Base-by-base conservation (phyloP, 495 filamentous ascomycete species). In the Daldinia concentrica region DNA sequence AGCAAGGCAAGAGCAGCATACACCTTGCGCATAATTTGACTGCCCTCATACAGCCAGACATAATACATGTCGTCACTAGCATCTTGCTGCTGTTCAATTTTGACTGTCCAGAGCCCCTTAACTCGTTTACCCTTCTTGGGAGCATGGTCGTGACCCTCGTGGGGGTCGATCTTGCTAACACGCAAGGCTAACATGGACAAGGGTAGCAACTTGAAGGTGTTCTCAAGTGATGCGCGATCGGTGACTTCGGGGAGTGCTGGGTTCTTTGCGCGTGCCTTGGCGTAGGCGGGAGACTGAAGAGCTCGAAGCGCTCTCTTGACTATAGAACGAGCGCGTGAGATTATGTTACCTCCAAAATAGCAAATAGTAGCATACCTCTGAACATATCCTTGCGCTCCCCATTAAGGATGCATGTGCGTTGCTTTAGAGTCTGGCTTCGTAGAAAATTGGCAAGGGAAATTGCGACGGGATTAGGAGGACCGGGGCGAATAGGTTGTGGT, bases 311-410 rank as follows among this genome's bases (percentile, higher is more conserved):
- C 96, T 75, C 96, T 93, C 85, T 99, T 99, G 79, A 99, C 96
- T 97, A 69, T 14, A 56, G 19, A 15, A 54, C 5, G 30, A 6
- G 61, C 29, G 45, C 19, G 59, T 43, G 60, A 58, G 72, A 59
- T 68, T 51, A 29, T 24, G 29, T 9, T 9, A 17, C 17, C 32
- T 43, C 30, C 27, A 24, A n/a, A 19, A 41, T 66, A 14, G 19
- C 45, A 41, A 17, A 36, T 14, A 54, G 43, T 12, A 58, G 62
- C 76, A 58, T 80, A 97, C 95, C 92, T 86, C 91, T 92, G 82
- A 99, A 98, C 90, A 99, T 94, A 69, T 99, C 95, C 82, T 97
- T 98, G 64, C 96, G 86, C 83, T 98, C 95, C 68, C 95, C 96
- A 74, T 98, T 94, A 71, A 97, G 85, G 64, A 99, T 96, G 81